Conservation (phyloP, 2,329 filamentous ascomycete genomes). For the Xylariaceae sp. region DNA sequence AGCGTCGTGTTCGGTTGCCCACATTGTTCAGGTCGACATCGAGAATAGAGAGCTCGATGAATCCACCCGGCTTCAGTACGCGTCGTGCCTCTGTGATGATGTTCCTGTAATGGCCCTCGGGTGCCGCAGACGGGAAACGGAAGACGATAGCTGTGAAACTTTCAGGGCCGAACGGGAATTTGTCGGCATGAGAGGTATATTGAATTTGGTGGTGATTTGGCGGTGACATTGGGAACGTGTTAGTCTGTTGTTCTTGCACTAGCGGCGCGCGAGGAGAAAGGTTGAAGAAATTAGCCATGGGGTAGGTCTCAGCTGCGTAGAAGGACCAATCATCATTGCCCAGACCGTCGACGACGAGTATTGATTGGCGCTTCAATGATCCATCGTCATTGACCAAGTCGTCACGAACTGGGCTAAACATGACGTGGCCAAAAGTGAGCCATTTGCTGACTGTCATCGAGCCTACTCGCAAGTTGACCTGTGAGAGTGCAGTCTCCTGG, state of each 20-base stretch:
- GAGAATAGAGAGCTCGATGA: constrained; percentile 73
- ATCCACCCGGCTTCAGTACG: constrained; percentile 72
- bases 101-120: constrained; percentile 65
- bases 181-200: constrained; percentile 57
- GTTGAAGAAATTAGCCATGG: constrained; percentile 71
- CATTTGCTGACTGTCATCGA: constrained; percentile 85
- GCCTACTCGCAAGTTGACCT: constrained; percentile 73
- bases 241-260: constrained; percentile 40
- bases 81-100: constrained; percentile 72
- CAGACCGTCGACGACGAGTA: constrained; percentile 77
- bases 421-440: constrained; percentile 78
- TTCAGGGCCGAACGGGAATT: constrained; percentile 71
- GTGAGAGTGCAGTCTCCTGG: constrained; percentile 60
- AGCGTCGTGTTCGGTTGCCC: constrained; percentile 66
- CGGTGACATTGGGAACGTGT: constrained; percentile 53
- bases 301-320: constrained; percentile 78
- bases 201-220: constrained; percentile 74
- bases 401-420: constrained; percentile 76
- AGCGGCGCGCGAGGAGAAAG: constrained; percentile 57
- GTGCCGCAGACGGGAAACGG: constrained; percentile 68
- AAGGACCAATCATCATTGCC: constrained; percentile 89
- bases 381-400: constrained; percentile 56
- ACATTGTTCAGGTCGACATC: constrained; percentile 81
- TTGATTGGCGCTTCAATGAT: constrained; percentile 54
- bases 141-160: constrained; percentile 75